Evolutionary conservation across 768 basidiomycete species (phyloP).

Genomic region (Suillus discolor): DNA sequence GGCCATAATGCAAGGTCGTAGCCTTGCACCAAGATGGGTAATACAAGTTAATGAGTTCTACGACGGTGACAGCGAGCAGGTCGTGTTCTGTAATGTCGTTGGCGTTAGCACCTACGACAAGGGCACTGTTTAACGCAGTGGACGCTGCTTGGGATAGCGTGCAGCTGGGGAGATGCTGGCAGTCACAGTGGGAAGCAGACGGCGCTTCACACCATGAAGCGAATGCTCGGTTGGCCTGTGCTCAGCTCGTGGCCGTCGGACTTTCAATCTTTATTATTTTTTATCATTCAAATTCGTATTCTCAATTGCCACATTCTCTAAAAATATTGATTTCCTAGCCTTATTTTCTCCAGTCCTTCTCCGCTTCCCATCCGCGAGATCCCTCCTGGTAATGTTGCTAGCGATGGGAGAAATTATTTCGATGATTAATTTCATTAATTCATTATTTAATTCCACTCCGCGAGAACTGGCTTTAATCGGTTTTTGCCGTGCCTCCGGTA

Average conservation of each 20-base stretch:
- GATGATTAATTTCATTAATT: conserved; percentile 5
- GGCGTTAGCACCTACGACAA: conserved; percentile 29
- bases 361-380: conserved; percentile 2
- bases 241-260: conserved; percentile 23
- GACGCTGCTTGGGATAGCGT: conserved; percentile 37
- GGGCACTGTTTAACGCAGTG: conserved; percentile 51
- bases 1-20: conserved; percentile 52
- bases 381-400: not conserved
- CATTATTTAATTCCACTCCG: conserved; percentile 1
- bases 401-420: not conserved
- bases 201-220: conserved; percentile 42
- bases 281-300: conserved; percentile 23
- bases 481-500: not conserved
- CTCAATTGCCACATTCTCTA: conserved; percentile 9
- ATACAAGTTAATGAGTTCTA: conserved; percentile 32
- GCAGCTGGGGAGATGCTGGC: conserved; percentile 46
- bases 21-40: conserved; percentile 28
- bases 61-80: conserved; percentile 25
- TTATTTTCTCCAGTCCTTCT: not conserved
- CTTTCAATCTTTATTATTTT: conserved; percentile 26
- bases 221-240: conserved; percentile 11
- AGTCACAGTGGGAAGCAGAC: conserved; percentile 59
- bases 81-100: conserved; percentile 25
- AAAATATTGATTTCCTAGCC: conserved; percentile 8
- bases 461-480: not conserved